phyloP scores from a whole-genome alignment of 179 eudicot genomes.

The Drosera spatulata region DNA sequence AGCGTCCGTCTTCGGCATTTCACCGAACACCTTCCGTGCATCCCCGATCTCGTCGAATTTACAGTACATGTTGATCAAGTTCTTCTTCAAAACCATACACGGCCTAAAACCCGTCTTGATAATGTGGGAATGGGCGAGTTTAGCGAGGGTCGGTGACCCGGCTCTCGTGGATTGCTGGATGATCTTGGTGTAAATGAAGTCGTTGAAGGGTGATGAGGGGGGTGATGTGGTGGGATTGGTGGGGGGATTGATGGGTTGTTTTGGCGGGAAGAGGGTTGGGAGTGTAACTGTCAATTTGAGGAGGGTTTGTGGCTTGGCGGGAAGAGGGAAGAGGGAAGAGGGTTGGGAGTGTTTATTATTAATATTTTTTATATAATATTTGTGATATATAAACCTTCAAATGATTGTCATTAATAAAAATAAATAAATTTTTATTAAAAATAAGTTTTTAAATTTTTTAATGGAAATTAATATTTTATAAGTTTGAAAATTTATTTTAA shows the following conservation, averaged over 20 bases:
- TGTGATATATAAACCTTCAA: too few relatives aligned
- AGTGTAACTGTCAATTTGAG: too few relatives aligned
- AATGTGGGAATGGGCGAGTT: constrained; percentile 16
- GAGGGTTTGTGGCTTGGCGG: too few relatives aligned
- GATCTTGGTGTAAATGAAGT: constrained; percentile 13
- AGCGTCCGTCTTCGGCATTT: constrained; percentile 10
- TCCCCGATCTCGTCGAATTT: constrained; percentile 9
- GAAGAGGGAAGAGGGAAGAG: too few relatives aligned
- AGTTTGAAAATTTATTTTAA: too few relatives aligned
- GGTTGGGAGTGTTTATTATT: too few relatives aligned
- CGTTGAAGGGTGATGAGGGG: constrained; percentile 3
- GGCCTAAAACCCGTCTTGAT: constrained; percentile 16
- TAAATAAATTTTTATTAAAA: too few relatives aligned
- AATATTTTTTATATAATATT: too few relatives aligned
- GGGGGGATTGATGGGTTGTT: neutral
- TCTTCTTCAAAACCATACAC: constrained; percentile 12
- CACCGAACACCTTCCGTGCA: constrained; percentile 16
- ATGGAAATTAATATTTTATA: too few relatives aligned
- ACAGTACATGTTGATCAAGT: constrained; percentile 12
- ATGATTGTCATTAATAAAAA: too few relatives aligned
- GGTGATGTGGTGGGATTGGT: neutral
- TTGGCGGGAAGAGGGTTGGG: too few relatives aligned
- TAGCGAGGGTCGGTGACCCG: constrained; percentile 12
- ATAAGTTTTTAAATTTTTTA: too few relatives aligned
- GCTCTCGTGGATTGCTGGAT: constrained; percentile 10